Evolutionary conservation across 495 filamentous ascomycete species (phyloP).

Genomic region (Rusavskia elegans): DNA sequence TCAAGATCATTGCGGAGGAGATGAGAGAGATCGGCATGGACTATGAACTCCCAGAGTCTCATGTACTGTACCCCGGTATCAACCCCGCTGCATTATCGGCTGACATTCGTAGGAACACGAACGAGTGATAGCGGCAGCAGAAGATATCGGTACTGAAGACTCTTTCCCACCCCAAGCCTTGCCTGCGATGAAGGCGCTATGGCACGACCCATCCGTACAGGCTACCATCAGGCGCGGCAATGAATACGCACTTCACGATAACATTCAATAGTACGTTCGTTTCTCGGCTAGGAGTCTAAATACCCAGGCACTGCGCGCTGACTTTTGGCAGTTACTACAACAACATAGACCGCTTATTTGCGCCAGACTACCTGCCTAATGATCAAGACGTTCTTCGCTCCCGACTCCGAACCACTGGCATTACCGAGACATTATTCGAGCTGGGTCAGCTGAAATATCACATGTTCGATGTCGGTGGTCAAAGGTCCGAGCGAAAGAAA

Average conservation of each 20-base stretch:
- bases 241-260: conserved; percentile 93
- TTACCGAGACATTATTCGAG: conserved; percentile 94
- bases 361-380: conserved; percentile 77
- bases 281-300: not conserved
- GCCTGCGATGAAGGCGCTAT: conserved; percentile 67
- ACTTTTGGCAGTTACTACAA: conserved; percentile 63
- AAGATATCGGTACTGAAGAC: conserved; percentile 63
- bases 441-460: conserved; percentile 88
- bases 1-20: conserved; percentile 79
- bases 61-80: conserved; percentile 33
- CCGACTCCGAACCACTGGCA: conserved; percentile 84
- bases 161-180: conserved; percentile 53
- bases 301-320: conserved; percentile 1
- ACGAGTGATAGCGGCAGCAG: conserved; percentile 15
- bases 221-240: conserved; percentile 77
- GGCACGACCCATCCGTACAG: conserved; percentile 72
- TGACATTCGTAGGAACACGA: conserved; percentile 7
- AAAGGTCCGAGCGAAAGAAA: conserved; percentile 95
- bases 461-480: conserved; percentile 98
- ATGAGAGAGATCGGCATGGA: conserved; percentile 76
- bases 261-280: conserved; percentile 77
- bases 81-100: not conserved
- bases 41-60: conserved; percentile 60
- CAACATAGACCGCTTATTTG: conserved; percentile 77
- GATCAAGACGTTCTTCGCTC: conserved; percentile 94